phyloP scores from a whole-genome alignment of 768 basidiomycete genomes.

The Boletus tylopilopsis region DNA sequence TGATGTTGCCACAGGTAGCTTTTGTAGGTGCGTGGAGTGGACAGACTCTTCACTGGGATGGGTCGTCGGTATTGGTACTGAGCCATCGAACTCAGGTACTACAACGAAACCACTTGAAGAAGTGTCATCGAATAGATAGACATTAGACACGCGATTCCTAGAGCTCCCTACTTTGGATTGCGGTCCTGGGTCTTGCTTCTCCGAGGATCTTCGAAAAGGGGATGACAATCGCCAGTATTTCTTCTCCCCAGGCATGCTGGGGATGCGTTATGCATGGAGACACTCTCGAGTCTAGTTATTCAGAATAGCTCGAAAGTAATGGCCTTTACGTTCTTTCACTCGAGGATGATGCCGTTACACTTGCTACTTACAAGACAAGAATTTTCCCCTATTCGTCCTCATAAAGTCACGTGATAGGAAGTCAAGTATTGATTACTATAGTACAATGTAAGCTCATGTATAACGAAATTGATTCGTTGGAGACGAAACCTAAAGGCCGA shows the following conservation, averaged over 20 bases:
- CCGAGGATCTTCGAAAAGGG: constrained; percentile 19
- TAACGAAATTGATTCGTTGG: too few relatives aligned
- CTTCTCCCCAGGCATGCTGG: constrained; percentile 26
- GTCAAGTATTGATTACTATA: too few relatives aligned
- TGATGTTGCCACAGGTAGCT: neutral
- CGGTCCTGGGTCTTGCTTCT: constrained; percentile 4
- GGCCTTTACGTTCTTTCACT: neutral
- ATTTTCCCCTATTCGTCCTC: constrained; percentile 9
- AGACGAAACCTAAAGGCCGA: neutral
- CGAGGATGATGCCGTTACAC: neutral
- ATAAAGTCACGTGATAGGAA: constrained; percentile 9
- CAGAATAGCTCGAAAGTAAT: neutral
- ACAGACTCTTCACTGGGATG: neutral
- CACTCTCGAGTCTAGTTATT: neutral
- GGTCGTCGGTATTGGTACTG: neutral
- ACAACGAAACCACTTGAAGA: constrained; percentile 15
- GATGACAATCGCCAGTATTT: constrained; percentile 21
- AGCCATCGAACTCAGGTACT: constrained; percentile 25
- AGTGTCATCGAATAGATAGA: constrained; percentile 21
- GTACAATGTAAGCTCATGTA: neutral
- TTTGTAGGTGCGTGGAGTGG: neutral
- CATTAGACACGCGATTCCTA: constrained; percentile 12
- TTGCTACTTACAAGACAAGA: too few relatives aligned
- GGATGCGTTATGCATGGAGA: constrained; percentile 9
- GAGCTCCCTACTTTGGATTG: constrained; percentile 2